These are phyloP conservation scores for Pinus taeda DNA, from an alignment of 75 land plant genomes.

Conservation along the genomic window DNA sequence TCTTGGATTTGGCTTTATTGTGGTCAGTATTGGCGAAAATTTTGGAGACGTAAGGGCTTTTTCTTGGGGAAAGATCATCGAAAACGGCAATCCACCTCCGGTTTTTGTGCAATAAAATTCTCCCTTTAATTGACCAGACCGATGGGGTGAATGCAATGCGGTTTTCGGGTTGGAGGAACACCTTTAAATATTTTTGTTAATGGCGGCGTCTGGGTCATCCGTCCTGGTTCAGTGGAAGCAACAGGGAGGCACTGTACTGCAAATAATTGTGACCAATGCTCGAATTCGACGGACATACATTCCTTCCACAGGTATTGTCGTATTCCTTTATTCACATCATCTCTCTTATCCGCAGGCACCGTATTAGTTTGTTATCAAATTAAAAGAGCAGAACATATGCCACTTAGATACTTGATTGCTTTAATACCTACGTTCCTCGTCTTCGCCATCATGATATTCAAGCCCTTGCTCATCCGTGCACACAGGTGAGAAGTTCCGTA, in stretches of 20 bases:
- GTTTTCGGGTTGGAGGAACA: neutral
- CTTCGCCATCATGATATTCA: neutral
- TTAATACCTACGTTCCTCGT: neutral
- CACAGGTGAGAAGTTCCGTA: conserved; percentile 32
- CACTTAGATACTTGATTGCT: neutral
- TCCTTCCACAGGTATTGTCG: conserved; percentile 20
- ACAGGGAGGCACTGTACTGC: conserved; percentile 20
- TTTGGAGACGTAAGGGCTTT: no score
- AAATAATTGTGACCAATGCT: conserved; percentile 17
- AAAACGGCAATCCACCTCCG: no score
- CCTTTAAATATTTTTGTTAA: neutral
- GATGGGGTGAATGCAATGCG: no score
- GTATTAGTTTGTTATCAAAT: neutral
- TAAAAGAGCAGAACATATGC: neutral
- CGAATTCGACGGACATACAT: conserved; percentile 24
- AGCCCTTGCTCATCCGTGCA: neutral
- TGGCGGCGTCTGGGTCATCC: conserved; percentile 13
- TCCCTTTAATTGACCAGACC: no score
- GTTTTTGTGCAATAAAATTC: no score
- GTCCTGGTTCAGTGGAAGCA: conserved; percentile 12
- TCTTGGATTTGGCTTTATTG: no score
- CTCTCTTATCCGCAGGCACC: neutral
- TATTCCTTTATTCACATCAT: no score
- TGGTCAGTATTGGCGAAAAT: no score
- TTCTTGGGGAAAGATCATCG: no score